phyloP scores from a whole-genome alignment of 306 rosid genomes.

The Glycine latifolia region DNA sequence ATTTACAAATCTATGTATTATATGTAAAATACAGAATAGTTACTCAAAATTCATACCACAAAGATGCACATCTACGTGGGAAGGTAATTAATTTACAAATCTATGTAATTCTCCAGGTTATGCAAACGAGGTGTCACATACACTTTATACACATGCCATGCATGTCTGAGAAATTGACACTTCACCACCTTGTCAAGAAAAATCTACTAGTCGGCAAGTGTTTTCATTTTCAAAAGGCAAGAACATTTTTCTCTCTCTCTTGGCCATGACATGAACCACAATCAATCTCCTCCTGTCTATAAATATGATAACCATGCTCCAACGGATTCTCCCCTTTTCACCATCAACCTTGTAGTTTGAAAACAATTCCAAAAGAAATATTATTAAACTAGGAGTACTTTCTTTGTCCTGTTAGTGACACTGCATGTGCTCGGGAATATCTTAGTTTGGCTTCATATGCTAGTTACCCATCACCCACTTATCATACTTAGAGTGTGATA shows the following conservation, averaged over 20 bases:
- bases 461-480: slow-evolving; percentile 52
- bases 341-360: slow-evolving; percentile 53
- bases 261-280: neutral
- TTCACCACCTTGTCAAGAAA: slow-evolving; percentile 53
- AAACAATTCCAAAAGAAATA: slow-evolving; percentile 46
- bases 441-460: slow-evolving; percentile 50
- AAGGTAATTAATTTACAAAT: neutral
- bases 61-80: neutral
- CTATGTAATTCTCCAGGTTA: neutral
- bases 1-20: too few relatives aligned
- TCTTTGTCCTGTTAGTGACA: slow-evolving; percentile 54
- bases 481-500: slow-evolving; percentile 34
- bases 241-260: slow-evolving; percentile 2
- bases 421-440: slow-evolving; percentile 70
- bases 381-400: slow-evolving; percentile 14
- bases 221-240: slow-evolving; percentile 37
- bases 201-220: slow-evolving; percentile 51
- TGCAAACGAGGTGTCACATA: slow-evolving; percentile 39
- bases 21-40: neutral
- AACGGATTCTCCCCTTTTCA: slow-evolving; percentile 46
- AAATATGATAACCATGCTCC: slow-evolving; percentile 62
- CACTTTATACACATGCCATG: slow-evolving; percentile 42
- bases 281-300: slow-evolving; percentile 49
- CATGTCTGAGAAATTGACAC: slow-evolving; percentile 61
- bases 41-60: neutral